Evolutionary conservation across 2,329 filamentous ascomycete species (phyloP).

Genomic region (Canariomyces notabilis): DNA sequence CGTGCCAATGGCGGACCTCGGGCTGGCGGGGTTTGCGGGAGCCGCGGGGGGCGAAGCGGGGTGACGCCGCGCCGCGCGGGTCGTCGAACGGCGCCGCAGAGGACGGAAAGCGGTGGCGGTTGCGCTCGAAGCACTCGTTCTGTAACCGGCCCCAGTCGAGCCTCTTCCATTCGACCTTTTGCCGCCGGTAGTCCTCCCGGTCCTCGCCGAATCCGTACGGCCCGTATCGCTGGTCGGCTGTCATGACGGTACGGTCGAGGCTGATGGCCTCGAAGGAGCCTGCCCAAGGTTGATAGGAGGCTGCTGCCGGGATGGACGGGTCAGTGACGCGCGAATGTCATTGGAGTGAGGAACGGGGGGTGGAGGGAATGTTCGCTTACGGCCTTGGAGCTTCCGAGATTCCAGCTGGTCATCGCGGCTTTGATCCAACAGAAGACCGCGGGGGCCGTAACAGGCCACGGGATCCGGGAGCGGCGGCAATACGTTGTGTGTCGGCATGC

Average conservation of each 20-base stretch:
- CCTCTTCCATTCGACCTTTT: slow-evolving; percentile 29
- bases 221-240: slow-evolving; percentile 26
- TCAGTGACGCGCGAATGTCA: not conserved
- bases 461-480: slow-evolving; percentile 21
- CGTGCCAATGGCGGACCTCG: slow-evolving; percentile 27
- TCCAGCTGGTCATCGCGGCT: slow-evolving; percentile 27
- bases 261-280: slow-evolving; percentile 30
- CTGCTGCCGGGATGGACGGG: too few relatives aligned
- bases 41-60: slow-evolving; percentile 19
- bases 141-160: slow-evolving; percentile 34
- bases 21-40: slow-evolving; percentile 19
- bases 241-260: slow-evolving; percentile 30
- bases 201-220: slow-evolving; percentile 31
- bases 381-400: slow-evolving; percentile 19
- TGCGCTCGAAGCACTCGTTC: slow-evolving; percentile 39
- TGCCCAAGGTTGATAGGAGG: slow-evolving; percentile 29
- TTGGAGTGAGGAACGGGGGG: not conserved
- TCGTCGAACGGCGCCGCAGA: slow-evolving; percentile 18
- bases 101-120: slow-evolving; percentile 44
- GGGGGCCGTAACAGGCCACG: slow-evolving; percentile 27
- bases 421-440: slow-evolving; percentile 24
- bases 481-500: slow-evolving; percentile 23
- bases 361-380: slow-evolving; percentile 12
- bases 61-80: slow-evolving; percentile 10
- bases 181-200: slow-evolving; percentile 22